These are phyloP conservation scores for Bolboschoenoplectus hybrid DNA, from an alignment of 202 grass and related monocot species.

Conservation along the genomic window DNA sequence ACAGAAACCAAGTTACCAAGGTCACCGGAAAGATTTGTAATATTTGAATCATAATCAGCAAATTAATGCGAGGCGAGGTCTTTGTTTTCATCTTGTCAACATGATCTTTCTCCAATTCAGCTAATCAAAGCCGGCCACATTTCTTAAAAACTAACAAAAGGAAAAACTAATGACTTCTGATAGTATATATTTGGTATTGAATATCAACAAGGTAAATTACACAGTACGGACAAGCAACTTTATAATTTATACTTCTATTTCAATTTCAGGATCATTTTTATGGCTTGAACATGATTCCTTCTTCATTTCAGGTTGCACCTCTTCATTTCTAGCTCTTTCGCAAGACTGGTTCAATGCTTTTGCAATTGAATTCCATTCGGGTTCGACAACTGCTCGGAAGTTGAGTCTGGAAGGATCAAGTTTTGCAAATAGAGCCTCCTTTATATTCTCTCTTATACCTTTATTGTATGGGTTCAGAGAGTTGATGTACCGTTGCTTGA, in stretches of 20 bases:
- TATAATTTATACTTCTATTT: background rate
- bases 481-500: constrained; percentile 38
- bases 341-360: constrained; percentile 16
- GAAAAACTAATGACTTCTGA: too few species aligned
- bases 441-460: constrained; percentile 48
- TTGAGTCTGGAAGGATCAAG: constrained; percentile 53
- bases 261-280: constrained; percentile 16
- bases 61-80: too few species aligned
- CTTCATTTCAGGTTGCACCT: background rate
- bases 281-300: background rate
- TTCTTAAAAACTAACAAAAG: too few species aligned
- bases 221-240: background rate
- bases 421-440: constrained; percentile 50
- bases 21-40: too few species aligned
- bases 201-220: too few species aligned
- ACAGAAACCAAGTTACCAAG: too few species aligned
- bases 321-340: background rate
- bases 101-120: too few species aligned
- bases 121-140: too few species aligned
- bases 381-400: constrained; percentile 49
- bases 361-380: constrained; percentile 30
- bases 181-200: too few species aligned
- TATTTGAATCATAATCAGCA: too few species aligned
- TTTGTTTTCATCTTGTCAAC: too few species aligned
- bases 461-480: constrained; percentile 55